A percentile compares a stretch with the other conserved stretches of the same genome.
Conservation (phyloP, 2,329 filamentous ascomycete genomes). For the Epicoccum sorghinum region DNA sequence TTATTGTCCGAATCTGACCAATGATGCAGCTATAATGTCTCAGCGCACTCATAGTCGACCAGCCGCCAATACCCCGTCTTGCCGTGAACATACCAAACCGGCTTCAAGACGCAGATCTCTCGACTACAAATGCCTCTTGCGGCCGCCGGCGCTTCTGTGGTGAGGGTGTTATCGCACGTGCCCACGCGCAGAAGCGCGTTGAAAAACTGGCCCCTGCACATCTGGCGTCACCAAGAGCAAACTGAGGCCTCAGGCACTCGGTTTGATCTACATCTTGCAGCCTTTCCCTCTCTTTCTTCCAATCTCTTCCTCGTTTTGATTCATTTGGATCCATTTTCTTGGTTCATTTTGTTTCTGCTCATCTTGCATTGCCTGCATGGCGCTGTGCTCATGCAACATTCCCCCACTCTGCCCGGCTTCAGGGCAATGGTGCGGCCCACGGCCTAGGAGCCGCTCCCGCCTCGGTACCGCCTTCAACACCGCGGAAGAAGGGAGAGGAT, state of each 20-base stretch:
- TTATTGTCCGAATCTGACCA: background rate
- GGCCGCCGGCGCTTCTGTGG: background rate
- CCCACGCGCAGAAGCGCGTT: slow-evolving; percentile 8
- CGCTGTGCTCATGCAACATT: slow-evolving; percentile 14
- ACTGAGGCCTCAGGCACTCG: slow-evolving; percentile 33
- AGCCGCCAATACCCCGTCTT: too few species aligned
- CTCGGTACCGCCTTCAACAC: slow-evolving; percentile 23
- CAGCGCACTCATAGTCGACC: background rate
- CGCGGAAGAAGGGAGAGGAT: slow-evolving; percentile 16
- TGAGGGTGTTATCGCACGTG: slow-evolving; percentile 6
- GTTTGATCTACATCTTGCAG: slow-evolving; percentile 26
- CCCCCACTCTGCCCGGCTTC: slow-evolving; percentile 3
- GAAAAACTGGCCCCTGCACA: slow-evolving; percentile 8
- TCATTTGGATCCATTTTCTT: background rate
- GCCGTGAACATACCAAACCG: background rate
- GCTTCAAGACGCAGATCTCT: background rate
- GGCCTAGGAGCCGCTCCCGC: slow-evolving; percentile 16
- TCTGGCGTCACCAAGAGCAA: slow-evolving; percentile 6
- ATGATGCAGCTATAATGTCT: background rate
- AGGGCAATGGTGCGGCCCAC: slow-evolving; percentile 3
- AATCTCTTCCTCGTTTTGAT: background rate
- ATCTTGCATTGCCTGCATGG: slow-evolving; percentile 2
- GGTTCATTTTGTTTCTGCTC: background rate
- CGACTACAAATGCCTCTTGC: background rate
- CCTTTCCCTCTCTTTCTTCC: background rate